Base-by-base conservation (phyloP, 192 early-diverging fungal genomes). In the Linnemannia schmuckeri region DNA sequence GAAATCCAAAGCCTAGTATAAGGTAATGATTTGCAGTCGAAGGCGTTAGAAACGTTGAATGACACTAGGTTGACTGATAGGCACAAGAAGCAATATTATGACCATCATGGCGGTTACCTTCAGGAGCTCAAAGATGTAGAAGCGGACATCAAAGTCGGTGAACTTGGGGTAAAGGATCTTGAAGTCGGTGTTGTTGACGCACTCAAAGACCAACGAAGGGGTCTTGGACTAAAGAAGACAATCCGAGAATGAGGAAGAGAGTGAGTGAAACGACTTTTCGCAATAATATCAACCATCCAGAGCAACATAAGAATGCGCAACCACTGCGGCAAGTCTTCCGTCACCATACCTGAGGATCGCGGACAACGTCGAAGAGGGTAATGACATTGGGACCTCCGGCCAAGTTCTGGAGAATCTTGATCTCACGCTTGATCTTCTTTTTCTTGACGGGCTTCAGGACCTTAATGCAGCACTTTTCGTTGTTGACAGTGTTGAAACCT, bases 381-480 rank as follows among this genome's bases (percentile, higher is more conserved):
- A 99, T 93, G 52, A 99, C 93, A 88, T 99, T 99, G 35, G 95
- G 92, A 6, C 98, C 98, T 57, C 98, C 98, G 44, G 95, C 94
- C 66, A 99, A 91, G 86, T 99, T 99, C 88, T 99, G 98, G 82
- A 99, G 93, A 76, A 99, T 99, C 88, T 98, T 99, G 89, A 99
- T 98, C 88, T 99, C 98, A 71, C 98, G 93, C 94, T 98, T 99
- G 85, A 99, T 99, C 93, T 99, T 99, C 95, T 99, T 99, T 94
- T 99, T 99, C 93, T 99, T 99, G 82, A 99, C 97, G 6, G 98
- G 98, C 92, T 99, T 99, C 70, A 99, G 91, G 20, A 98, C 98
- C 92, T 99, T 99, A 93, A 99, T 99, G 79, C 98, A 96, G 91
- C 98, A 99, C 82, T 97, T 94, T 76, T 93, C 90, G 73, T 94